Base-by-base conservation (phyloP, 768 basidiomycete genomes). In the Calocybe cyanea region DNA sequence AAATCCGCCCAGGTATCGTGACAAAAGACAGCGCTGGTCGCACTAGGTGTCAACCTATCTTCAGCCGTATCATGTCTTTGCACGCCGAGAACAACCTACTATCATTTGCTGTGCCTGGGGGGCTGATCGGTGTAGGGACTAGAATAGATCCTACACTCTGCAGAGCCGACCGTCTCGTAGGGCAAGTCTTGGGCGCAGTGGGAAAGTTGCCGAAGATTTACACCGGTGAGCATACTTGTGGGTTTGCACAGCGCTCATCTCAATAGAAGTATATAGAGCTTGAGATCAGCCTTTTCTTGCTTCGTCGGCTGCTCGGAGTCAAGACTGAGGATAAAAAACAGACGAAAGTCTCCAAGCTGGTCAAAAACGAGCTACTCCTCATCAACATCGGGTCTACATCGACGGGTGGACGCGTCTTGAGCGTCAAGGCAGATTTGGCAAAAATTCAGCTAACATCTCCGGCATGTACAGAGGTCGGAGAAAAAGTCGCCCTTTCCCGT, bases 261-360 rank as follows among this genome's bases (percentile, higher is more conserved):
- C 25, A 54, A 24, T 8, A 21, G 25, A 8, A 7, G 17, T 14
- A 8, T 37, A 3, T 48, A 91, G 92, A 94, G 66, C 75, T 94
- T 44, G 92, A 94, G 66, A 92, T 94, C 62, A 88, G 82, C 56
- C 74, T 94, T 56, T 99, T 97, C 85, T 73, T 98, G 24, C 85
- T 99, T 25, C 89, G 96, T 49, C 83, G 96, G 49, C 71, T 98
- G 43, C 80, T 98, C n/a, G 95, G 96, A 63, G 96, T 99, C 51
- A 93, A 94, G 67, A 92, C 93, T 18, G 95, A 97, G 66, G 96
- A 98, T 72, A 96, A 94, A 74, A 99, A 97, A 65, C 91, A 94
- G 64, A 96, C 96, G 17, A 99, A 93, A 67, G 90, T 92, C 18
- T 75, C 89, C 43, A 96, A 96, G 65, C 78, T 96, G 36, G 77